Percentiles rank a stretch among this genome's conserved stretches.
Conservation (phyloP, 1,284 basidiomycete species). For the Tremellales sp. region DNA sequence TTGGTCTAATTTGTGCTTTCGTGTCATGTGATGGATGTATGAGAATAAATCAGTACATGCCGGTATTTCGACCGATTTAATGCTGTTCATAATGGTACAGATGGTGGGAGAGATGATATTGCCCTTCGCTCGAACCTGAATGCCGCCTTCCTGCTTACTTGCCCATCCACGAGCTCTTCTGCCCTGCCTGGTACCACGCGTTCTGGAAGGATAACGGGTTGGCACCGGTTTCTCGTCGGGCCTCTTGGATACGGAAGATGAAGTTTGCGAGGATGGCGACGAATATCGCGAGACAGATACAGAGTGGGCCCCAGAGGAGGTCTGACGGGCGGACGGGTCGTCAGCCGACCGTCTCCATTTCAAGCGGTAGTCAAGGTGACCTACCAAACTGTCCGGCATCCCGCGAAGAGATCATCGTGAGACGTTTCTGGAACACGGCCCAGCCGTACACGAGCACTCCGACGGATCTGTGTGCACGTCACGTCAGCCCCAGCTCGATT, state of each 20-base stretch:
- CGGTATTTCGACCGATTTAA: no score
- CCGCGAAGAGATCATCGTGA: constrained; percentile 84
- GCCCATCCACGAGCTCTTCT: constrained; percentile 23
- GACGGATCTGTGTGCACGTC: constrained; percentile 37
- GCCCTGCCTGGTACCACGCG: constrained; percentile 34
- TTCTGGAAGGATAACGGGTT: constrained; percentile 33
- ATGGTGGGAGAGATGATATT: no score
- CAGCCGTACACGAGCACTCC: constrained; percentile 68
- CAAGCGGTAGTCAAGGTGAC: constrained; percentile 25
- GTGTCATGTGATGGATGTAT: background rate
- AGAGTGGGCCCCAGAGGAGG: constrained; percentile 69
- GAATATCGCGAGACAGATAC: constrained; percentile 76
- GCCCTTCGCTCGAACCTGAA: no score
- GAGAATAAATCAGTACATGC: no score
- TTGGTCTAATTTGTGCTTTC: background rate
- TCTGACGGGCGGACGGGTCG: constrained; percentile 53
- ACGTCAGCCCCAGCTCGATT: background rate
- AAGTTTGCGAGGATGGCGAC: constrained; percentile 82
- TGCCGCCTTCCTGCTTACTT: no score
- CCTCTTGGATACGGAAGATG: constrained; percentile 58
- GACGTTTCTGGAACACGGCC: constrained; percentile 77
- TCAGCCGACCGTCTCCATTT: background rate
- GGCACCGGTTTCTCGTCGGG: constrained; percentile 25
- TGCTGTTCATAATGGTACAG: no score
- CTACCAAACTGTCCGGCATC: constrained; percentile 89